These are phyloP conservation scores for Hansenula sp. DNA, from an alignment of 1,139 yeast genomes.

Conservation along the genomic window DNA sequence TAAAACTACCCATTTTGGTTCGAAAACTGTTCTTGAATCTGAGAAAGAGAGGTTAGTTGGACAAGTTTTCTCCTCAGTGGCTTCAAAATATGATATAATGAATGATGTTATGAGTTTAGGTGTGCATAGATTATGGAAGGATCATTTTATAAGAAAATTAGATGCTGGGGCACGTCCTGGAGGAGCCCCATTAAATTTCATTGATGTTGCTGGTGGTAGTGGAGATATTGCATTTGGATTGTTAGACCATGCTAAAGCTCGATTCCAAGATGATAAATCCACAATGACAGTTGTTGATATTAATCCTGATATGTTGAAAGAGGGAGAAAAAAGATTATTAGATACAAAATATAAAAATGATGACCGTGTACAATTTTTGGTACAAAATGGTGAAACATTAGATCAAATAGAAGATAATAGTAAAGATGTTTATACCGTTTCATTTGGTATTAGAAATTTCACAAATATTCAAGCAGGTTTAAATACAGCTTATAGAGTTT, in stretches of 20 bases:
- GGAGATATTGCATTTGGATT: slow-evolving; percentile 98
- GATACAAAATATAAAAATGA: slow-evolving; percentile 46
- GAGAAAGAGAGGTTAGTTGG: slow-evolving; percentile 87
- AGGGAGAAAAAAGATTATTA: slow-evolving; percentile 75
- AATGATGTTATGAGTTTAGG: slow-evolving; percentile 98
- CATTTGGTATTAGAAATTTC: slow-evolving; percentile 96
- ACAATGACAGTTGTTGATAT: slow-evolving; percentile 93
- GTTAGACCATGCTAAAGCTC: slow-evolving; percentile 81
- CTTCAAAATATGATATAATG: slow-evolving; percentile 92
- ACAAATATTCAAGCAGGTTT: slow-evolving; percentile 93
- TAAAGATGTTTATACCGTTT: slow-evolving; percentile 92
- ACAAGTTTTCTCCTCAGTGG: slow-evolving; percentile 90
- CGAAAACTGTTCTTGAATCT: slow-evolving; percentile 71
- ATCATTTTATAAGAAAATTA: slow-evolving; percentile 78
- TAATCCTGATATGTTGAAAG: slow-evolving; percentile 91
- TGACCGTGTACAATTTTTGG: slow-evolving; percentile 71
- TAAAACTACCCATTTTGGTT: slow-evolving; percentile 88
- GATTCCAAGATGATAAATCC: slow-evolving; percentile 70
- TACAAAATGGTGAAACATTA: slow-evolving; percentile 89
- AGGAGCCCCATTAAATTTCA: slow-evolving; percentile 71
- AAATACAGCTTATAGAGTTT: slow-evolving; percentile 87
- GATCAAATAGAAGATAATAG: slow-evolving; percentile 83
- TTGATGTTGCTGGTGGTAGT: slow-evolving; percentile 99
- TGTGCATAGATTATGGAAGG: slow-evolving; percentile 92
- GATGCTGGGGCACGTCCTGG: slow-evolving; percentile 96